These are phyloP conservation scores for Citrullus amarus DNA, from an alignment of 306 rosid genomes.

Conservation along the genomic window DNA sequence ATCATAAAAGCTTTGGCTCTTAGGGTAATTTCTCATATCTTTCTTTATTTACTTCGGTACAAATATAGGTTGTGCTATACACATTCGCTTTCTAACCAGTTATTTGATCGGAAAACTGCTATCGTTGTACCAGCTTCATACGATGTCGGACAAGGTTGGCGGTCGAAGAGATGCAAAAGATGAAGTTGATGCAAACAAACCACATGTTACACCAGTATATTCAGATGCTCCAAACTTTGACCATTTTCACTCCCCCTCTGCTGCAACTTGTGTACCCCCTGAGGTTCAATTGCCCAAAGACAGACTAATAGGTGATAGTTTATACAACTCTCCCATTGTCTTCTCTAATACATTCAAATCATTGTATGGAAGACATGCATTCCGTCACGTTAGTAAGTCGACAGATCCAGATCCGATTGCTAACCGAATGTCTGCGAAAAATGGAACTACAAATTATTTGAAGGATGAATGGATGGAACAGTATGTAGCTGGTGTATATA, in stretches of 20 bases:
- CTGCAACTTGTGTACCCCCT: constrained; percentile 12
- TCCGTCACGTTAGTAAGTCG: constrained; percentile 16
- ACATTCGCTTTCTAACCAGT: not conserved
- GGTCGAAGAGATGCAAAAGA: constrained; percentile 29
- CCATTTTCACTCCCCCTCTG: not conserved
- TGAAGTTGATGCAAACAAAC: constrained; percentile 21
- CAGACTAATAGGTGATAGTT: constrained; percentile 22
- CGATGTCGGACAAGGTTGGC: constrained; percentile 35
- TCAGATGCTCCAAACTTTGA: constrained; percentile 18
- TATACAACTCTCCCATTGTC: constrained; percentile 43
- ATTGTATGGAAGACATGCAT: constrained; percentile 31
- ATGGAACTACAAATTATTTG: constrained; percentile 16
- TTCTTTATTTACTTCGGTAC: not conserved
- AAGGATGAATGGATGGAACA: constrained; percentile 64
- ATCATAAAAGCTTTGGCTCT: constrained; percentile 61
- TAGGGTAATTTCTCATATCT: constrained; percentile 30
- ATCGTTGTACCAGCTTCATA: constrained; percentile 44
- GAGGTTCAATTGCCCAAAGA: constrained; percentile 23
- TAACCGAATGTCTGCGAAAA: constrained; percentile 16
- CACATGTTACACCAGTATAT: constrained; percentile 28
- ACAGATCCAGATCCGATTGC: constrained; percentile 16
- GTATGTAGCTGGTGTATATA: constrained; percentile 59
- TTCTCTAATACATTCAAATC: constrained; percentile 43
- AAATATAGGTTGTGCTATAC: not conserved
- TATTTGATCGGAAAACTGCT: not conserved